Base-by-base conservation (phyloP, 2,329 filamentous ascomycete genomes). In the Orbilia javanica region DNA sequence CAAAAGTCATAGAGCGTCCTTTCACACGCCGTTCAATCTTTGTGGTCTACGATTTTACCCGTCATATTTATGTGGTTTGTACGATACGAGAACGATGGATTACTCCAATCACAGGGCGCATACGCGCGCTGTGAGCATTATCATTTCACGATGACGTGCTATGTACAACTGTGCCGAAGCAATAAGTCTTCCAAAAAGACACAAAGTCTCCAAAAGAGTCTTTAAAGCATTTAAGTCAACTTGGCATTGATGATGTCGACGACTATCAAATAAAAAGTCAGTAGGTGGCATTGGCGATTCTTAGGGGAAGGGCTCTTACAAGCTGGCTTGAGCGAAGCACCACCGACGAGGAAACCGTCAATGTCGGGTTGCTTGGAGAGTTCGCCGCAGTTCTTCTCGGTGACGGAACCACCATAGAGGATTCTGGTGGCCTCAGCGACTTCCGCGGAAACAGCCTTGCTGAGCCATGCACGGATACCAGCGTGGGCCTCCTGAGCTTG, bases 301-400 rank as follows among this genome's bases (percentile, higher is more conserved):
- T 11, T 6, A 11, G 42, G 0, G 31, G 18, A 22, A 6, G 18
- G 8, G 20, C 0, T 65, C 75, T 79, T 36, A 79, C 75, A 79
- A 20, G 68, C 75, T 22, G 75, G 75, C 65, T 79, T 79, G 44
- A 79, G 69, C 11, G 75, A 79, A n/a, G 75, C 75, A 25, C 75
- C 75, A 42, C 75, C 74, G 46, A 79, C 75, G 36, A 79, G 64
- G 55, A 98, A 98, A 76, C 96, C 96, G 85, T 99, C 96, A 85
- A 99, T 97, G 86, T 99, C 96, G 80, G 89, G 85, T 89, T 98
- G 90, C 88, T 94, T 95, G 84, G 92, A 90, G 83, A 99, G 89
- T 80, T 98, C 95, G 84, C 88, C 89, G 89, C 93, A 96, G 90
- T 99, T 99, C 92, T 97, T 97, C 89, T 97, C 96, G 84, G 89